Evolutionary conservation across 305 asterid species (phyloP).

Genomic region (Fraxinus baroniana): DNA sequence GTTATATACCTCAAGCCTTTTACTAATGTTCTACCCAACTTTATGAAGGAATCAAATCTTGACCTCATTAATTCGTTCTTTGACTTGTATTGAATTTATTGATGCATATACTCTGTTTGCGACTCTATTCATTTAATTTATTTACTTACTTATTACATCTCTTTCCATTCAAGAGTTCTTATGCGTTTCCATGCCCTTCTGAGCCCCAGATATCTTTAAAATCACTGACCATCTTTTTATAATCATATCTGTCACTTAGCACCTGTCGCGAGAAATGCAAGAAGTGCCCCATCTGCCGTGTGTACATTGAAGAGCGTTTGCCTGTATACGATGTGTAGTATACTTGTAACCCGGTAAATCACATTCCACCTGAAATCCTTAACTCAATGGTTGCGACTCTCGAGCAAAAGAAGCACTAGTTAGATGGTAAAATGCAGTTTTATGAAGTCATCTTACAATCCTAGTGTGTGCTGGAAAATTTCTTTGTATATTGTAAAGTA

Average conservation of each 20-base stretch:
- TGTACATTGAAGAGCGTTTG: constrained; percentile 70
- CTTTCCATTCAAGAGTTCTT: neutral
- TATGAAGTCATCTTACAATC: constrained; percentile 54
- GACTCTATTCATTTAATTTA: neutral
- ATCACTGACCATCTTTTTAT: neutral
- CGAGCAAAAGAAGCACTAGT: neutral
- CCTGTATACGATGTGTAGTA: constrained; percentile 67
- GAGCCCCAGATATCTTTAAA: neutral
- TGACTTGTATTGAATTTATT: neutral
- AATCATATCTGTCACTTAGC: constrained; percentile 34
- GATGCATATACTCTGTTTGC: neutral
- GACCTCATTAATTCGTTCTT: neutral
- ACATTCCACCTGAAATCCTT: neutral
- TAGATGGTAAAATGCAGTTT: constrained; percentile 55
- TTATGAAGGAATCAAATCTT: neutral
- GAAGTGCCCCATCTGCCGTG: constrained; percentile 92
- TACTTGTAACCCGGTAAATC: constrained; percentile 8
- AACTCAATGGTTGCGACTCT: neutral
- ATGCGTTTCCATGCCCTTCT: neutral
- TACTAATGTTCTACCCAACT: neutral
- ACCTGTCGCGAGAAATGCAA: constrained; percentile 80
- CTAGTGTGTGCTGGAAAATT: neutral
- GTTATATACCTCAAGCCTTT: neutral
- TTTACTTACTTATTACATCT: neutral
- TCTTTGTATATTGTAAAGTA: constrained; percentile 10